Conservation (phyloP, 345 rosid genomes). For the Lepidium africanum region DNA sequence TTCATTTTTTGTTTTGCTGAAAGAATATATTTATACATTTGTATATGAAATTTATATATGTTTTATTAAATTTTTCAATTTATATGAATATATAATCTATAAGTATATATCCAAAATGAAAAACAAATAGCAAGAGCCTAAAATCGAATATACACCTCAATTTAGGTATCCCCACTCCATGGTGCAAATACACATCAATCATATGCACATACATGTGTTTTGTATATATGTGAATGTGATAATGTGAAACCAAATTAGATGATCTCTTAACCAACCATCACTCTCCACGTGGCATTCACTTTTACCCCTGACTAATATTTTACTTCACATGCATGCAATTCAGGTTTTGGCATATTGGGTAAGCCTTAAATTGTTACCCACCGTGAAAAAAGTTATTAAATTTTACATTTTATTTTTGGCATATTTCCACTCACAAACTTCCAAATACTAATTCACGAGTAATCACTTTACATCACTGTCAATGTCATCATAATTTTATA, state of each 20-base stretch:
- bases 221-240: background rate
- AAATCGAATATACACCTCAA: conserved; percentile 16
- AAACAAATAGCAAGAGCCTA: conserved; percentile 3
- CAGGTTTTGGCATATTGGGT: background rate
- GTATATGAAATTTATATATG: background rate
- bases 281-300: conserved; percentile 12
- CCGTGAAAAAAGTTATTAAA: background rate
- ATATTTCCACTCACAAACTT: background rate
- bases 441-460: conserved; percentile 12
- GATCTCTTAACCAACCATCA: background rate
- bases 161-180: conserved; percentile 2
- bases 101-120: background rate
- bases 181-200: background rate
- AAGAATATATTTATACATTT: no score
- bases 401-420: background rate
- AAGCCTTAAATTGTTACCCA: background rate
- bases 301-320: background rate
- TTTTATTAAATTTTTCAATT: background rate
- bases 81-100: background rate
- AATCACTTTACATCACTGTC: conserved; percentile 2
- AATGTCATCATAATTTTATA: conserved; percentile 10
- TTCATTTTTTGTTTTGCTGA: no score
- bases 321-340: background rate
- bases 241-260: conserved; percentile 12
- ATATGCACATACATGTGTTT: background rate